Percentiles rank a stretch among this genome's conserved stretches.
Evolutionary conservation across 2,329 filamentous ascomycete genomes (phyloP).

Genomic region (Basipetospora chlamydospora): DNA sequence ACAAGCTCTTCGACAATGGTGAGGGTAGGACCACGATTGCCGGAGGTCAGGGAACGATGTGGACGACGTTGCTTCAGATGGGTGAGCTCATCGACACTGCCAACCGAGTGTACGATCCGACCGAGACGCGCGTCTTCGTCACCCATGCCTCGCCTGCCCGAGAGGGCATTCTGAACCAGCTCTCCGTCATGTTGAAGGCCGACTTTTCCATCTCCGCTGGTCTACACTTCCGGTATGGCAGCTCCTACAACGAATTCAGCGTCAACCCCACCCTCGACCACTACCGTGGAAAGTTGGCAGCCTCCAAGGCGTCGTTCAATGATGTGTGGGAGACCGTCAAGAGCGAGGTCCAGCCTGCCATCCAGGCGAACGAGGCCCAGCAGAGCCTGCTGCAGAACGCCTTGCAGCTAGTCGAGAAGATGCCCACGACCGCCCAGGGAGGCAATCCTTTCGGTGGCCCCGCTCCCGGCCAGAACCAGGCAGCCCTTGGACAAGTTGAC

Average conservation of each 20-base stretch:
- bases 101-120: constrained; percentile 95
- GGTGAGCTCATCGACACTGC: constrained; percentile 95
- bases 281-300: constrained; percentile 94
- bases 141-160: constrained; percentile 94
- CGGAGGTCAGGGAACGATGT: constrained; percentile 97
- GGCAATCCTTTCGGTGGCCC: constrained; percentile 94
- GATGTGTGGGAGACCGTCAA: constrained; percentile 99
- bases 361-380: constrained; percentile 84
- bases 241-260: constrained; percentile 98
- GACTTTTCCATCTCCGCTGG: constrained; percentile 97
- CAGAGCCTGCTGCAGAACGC: constrained; percentile 86
- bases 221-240: constrained; percentile 95
- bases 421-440: constrained; percentile 87
- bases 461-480: constrained; percentile 52
- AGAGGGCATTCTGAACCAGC: constrained; percentile 91
- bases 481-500: constrained; percentile 74
- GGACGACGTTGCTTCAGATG: constrained; percentile 97
- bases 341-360: constrained; percentile 85
- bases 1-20: constrained; percentile 98
- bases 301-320: constrained; percentile 96
- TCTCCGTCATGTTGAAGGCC: constrained; percentile 91
- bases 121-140: constrained; percentile 90
- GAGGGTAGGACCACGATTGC: constrained; percentile 97
- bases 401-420: constrained; percentile 88
- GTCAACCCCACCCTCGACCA: constrained; percentile 97